phyloP scores from a whole-genome alignment of 1,139 yeast genomes.

The Lodderomyces theae region DNA sequence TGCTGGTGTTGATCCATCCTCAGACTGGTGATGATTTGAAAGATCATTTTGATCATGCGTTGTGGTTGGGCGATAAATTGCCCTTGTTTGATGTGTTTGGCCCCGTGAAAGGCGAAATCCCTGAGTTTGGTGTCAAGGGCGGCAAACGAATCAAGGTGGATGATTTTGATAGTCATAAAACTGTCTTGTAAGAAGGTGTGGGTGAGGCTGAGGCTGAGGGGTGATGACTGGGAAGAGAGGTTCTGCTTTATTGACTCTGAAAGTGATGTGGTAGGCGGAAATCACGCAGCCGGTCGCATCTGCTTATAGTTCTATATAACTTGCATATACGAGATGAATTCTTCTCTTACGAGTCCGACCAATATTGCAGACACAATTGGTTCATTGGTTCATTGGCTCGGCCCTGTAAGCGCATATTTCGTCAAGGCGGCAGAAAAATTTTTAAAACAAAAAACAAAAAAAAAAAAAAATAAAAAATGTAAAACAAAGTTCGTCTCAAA shows the following conservation, averaged over 20 bases:
- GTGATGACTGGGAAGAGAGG: too few species aligned
- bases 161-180: slow-evolving; percentile 13
- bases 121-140: slow-evolving; percentile 17
- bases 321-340: slow-evolving; percentile 1
- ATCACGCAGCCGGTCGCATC: too few species aligned
- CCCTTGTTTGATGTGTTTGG: slow-evolving; percentile 24
- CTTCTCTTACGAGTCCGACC: slow-evolving; percentile 1
- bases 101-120: slow-evolving; percentile 17
- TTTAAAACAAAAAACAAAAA: not conserved
- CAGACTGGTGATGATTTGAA: slow-evolving; percentile 29
- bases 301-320: not conserved
- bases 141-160: slow-evolving; percentile 19
- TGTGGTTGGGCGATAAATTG: slow-evolving; percentile 31
- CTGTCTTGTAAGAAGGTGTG: slow-evolving; percentile 4
- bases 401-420: slow-evolving; percentile 1
- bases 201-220: too few species aligned
- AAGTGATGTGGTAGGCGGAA: too few species aligned
- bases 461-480: not conserved
- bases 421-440: not conserved
- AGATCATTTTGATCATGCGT: slow-evolving; percentile 29
- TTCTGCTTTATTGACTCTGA: too few species aligned
- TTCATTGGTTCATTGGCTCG: not conserved
- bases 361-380: too few species aligned
- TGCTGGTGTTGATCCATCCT: slow-evolving; percentile 33
- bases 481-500: not conserved